A percentile compares a stretch with the other conserved stretches of the same genome.
Evolutionary conservation across 352 stramenopile genomes (phyloP).

Genomic region (Pythium periplocum): DNA sequence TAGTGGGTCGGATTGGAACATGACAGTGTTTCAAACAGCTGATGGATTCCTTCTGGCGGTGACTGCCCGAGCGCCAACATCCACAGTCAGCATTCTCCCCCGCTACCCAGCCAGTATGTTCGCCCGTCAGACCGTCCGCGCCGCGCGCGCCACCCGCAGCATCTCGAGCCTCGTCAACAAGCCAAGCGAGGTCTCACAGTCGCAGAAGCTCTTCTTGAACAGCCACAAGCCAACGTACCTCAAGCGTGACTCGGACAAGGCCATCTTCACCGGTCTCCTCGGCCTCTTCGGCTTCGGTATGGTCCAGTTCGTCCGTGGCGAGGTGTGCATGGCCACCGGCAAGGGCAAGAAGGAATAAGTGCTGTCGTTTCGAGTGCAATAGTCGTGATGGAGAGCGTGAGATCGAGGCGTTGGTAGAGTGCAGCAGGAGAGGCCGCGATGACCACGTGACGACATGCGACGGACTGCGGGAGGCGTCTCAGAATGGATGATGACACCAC

Average conservation of each 20-base stretch:
- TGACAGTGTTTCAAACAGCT: slow-evolving; percentile 4
- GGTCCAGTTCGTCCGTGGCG: slow-evolving; percentile 51
- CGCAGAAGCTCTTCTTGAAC: slow-evolving; percentile 67
- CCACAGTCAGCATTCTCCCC: not conserved
- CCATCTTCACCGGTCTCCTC: slow-evolving; percentile 32
- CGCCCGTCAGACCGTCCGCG: slow-evolving; percentile 42
- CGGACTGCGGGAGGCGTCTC: too few relatives aligned
- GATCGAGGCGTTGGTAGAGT: too few relatives aligned
- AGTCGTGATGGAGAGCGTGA: not conserved
- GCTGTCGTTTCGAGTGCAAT: slow-evolving; percentile 3
- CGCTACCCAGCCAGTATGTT: slow-evolving; percentile 33
- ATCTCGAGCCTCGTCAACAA: slow-evolving; percentile 68
- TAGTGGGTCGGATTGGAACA: not conserved
- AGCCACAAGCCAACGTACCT: slow-evolving; percentile 58
- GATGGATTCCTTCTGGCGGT: slow-evolving; percentile 7
- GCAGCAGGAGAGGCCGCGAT: too few relatives aligned
- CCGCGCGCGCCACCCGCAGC: slow-evolving; percentile 24
- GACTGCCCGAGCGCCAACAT: not conserved
- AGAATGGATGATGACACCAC: too few relatives aligned
- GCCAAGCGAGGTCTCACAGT: slow-evolving; percentile 44
- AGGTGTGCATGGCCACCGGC: slow-evolving; percentile 66
- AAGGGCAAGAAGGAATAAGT: slow-evolving; percentile 68
- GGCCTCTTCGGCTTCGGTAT: slow-evolving; percentile 46
- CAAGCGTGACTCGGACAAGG: slow-evolving; percentile 55
- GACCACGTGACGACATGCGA: too few relatives aligned